A percentile compares a stretch with the other conserved stretches of the same genome.
These are phyloP conservation scores for Vachellia collinsii DNA, from an alignment of 306 rosid genomes.

Conservation along the genomic window DNA sequence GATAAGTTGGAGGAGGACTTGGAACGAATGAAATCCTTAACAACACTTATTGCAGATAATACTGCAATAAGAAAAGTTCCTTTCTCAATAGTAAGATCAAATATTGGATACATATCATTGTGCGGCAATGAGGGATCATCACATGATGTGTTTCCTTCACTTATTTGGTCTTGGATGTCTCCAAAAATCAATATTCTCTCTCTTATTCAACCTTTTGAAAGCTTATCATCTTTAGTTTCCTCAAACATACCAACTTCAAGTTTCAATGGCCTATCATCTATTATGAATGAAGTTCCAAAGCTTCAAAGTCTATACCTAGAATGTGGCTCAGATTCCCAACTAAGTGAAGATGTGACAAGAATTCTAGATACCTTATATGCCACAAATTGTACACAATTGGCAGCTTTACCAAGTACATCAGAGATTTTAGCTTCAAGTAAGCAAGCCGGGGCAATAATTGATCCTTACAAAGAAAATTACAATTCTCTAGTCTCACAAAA, in stretches of 20 bases:
- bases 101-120: neutral
- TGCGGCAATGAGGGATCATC: constrained; percentile 27
- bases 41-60: neutral
- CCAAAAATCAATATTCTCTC: neutral
- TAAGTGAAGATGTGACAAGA: neutral
- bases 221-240: neutral
- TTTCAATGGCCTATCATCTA: neutral
- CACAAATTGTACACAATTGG: neutral
- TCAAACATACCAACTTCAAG: neutral
- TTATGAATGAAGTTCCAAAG: neutral
- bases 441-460: neutral
- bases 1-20: neutral
- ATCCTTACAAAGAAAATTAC: neutral
- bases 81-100: neutral
- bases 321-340: neutral
- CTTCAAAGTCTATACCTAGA: neutral
- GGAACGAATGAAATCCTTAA: neutral
- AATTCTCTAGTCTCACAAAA: neutral
- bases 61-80: neutral
- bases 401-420: neutral
- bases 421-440: neutral
- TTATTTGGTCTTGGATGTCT: neutral
- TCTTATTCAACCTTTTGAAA: neutral
- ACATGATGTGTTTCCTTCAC: neutral
- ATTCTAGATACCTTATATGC: neutral